A percentile compares a stretch with the other conserved stretches of the same genome.
Conservation (phyloP, 2,329 filamentous ascomycete genomes). For the Aspergillus versicolor region DNA sequence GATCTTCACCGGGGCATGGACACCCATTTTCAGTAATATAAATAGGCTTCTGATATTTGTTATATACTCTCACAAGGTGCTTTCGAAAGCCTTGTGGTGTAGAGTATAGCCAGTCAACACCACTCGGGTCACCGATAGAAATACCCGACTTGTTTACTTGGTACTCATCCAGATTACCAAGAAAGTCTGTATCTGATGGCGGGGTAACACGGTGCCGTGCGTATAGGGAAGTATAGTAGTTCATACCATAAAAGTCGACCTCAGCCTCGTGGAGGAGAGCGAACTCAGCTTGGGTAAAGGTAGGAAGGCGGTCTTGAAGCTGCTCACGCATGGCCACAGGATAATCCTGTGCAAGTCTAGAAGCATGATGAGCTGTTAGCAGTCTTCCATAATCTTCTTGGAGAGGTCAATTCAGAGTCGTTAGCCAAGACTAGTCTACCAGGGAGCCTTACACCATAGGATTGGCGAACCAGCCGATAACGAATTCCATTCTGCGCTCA, state of each 20-base stretch:
- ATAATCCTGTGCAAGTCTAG: constrained; percentile 44
- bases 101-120: constrained; percentile 6
- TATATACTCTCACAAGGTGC: constrained; percentile 6
- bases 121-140: constrained; percentile 11
- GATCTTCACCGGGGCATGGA: constrained; percentile 4
- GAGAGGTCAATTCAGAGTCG: no score
- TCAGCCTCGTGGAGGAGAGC: background rate
- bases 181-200: constrained; percentile 10
- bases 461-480: constrained; percentile 41
- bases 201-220: constrained; percentile 4
- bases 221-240: constrained; percentile 16
- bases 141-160: constrained; percentile 4
- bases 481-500: constrained; percentile 22
- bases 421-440: no score
- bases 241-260: constrained; percentile 16
- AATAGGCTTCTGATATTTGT: constrained; percentile 6
- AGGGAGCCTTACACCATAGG: constrained; percentile 40
- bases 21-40: constrained; percentile 14
- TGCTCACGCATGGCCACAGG: constrained; percentile 25
- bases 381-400: no score
- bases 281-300: background rate
- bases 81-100: constrained; percentile 10
- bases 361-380: no score
- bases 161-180: constrained; percentile 11
- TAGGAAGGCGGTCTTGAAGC: constrained; percentile 5